A percentile compares a stretch with the other conserved stretches of the same genome.
phyloP scores from a whole-genome alignment of 2,329 filamentous ascomycete species.

The Microthyrium microscopicum region DNA sequence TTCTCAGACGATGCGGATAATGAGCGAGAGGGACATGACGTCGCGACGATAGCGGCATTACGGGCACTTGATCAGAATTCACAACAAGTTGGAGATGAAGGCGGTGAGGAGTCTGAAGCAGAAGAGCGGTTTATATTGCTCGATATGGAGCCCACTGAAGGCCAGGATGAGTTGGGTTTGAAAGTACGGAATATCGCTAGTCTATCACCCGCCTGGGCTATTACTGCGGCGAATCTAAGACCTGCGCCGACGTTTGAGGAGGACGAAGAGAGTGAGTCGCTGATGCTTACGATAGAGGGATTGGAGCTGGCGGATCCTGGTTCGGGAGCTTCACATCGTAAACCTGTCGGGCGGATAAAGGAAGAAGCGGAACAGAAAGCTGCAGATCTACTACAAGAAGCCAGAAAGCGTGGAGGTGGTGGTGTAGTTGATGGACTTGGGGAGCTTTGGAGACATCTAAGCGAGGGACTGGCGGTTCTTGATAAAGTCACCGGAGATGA shows the following conservation, averaged over 20 bases:
- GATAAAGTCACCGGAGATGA: conserved; percentile 7
- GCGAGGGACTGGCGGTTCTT: conserved; percentile 1
- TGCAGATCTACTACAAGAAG: conserved; percentile 3
- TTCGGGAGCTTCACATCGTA: neutral
- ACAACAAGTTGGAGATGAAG: conserved; percentile 10
- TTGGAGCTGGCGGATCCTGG: conserved; percentile 15
- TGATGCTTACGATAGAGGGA: conserved; percentile 50
- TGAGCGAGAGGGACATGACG: too few species aligned
- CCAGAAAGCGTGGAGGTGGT: conserved; percentile 3
- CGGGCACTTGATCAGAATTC: conserved; percentile 32
- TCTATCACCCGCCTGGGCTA: conserved; percentile 58
- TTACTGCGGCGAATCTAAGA: conserved; percentile 35
- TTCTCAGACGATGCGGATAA: conserved; percentile 83
- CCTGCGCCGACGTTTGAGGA: conserved; percentile 48
- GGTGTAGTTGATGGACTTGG: conserved; percentile 6
- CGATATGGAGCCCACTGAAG: conserved; percentile 30
- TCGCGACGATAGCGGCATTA: conserved; percentile 50
- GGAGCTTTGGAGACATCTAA: conserved; percentile 1
- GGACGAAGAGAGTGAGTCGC: conserved; percentile 22
- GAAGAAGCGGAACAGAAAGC: conserved; percentile 1
- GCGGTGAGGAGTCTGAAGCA: conserved; percentile 13
- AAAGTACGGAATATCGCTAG: conserved; percentile 53
- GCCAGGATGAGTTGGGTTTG: too few species aligned
- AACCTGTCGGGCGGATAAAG: neutral
- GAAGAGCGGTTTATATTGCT: conserved; percentile 41